phyloP scores from a whole-genome alignment of 192 early-diverging fungal genomes.

The Backusella liffmaniae region DNA sequence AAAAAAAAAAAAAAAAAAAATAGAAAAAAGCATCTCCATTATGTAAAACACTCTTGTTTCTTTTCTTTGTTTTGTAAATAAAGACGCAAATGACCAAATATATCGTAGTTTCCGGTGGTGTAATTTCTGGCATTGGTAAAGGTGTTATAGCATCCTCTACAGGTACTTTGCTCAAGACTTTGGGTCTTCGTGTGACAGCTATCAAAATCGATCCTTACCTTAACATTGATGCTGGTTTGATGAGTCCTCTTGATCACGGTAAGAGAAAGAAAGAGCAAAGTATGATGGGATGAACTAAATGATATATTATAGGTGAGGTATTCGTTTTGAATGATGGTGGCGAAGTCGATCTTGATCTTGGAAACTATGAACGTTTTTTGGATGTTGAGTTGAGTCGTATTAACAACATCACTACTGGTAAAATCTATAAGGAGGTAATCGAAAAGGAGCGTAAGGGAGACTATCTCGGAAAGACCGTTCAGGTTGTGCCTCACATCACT shows the following conservation, averaged over 20 bases:
- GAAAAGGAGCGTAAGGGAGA: slow-evolving; percentile 92
- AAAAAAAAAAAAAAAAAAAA: slow-evolving; percentile 1
- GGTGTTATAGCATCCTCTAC: slow-evolving; percentile 98
- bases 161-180: slow-evolving; percentile 89
- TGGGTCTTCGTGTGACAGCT: slow-evolving; percentile 89
- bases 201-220: slow-evolving; percentile 99
- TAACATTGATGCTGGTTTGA: slow-evolving; percentile 97
- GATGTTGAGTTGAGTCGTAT: slow-evolving; percentile 89
- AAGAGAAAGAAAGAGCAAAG: not conserved
- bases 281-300: not conserved
- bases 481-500: slow-evolving; percentile 98
- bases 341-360: slow-evolving; percentile 98
- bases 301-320: slow-evolving; percentile 75
- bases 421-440: slow-evolving; percentile 95
- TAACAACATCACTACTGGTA: slow-evolving; percentile 99
- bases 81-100: slow-evolving; percentile 72
- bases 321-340: slow-evolving; percentile 98
- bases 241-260: slow-evolving; percentile 98
- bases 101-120: slow-evolving; percentile 96
- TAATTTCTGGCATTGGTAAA: slow-evolving; percentile 99
- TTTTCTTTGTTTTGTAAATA: slow-evolving; percentile 8
- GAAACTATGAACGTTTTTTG: slow-evolving; percentile 98
- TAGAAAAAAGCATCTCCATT: not conserved
- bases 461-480: slow-evolving; percentile 98
- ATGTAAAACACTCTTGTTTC: not conserved